A percentile compares a stretch with the other conserved stretches of the same genome.
phyloP scores from a whole-genome alignment of 1,139 yeast species.

The Geotrichum armillariae region DNA sequence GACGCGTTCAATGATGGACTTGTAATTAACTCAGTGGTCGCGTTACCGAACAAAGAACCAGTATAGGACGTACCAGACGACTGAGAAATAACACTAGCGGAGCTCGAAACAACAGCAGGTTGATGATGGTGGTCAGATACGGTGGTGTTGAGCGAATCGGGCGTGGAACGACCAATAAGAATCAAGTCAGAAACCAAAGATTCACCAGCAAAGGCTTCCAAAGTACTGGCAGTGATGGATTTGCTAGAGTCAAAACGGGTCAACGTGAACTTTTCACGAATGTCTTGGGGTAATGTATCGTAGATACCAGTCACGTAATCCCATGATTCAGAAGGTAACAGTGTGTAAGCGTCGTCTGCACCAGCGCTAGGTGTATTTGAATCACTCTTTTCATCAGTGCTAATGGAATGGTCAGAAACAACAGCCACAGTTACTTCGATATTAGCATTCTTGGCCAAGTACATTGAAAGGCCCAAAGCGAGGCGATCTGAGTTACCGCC shows the following conservation, averaged over 20 bases:
- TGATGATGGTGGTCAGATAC: not conserved
- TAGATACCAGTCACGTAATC: slow-evolving; percentile 12
- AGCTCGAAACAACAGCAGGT: not conserved
- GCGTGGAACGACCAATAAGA: slow-evolving; percentile 18
- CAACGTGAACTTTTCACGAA: slow-evolving; percentile 9
- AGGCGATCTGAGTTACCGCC: slow-evolving; percentile 20
- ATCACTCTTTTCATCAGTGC: not conserved
- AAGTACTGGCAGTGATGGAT: not conserved
- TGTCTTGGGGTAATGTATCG: slow-evolving; percentile 5
- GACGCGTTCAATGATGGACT: slow-evolving; percentile 5
- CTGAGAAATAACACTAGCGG: slow-evolving; percentile 1
- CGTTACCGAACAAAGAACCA: slow-evolving; percentile 13
- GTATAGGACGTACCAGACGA: not conserved
- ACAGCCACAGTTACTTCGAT: slow-evolving; percentile 18
- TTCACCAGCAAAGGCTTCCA: slow-evolving; percentile 7
- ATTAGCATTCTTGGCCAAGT: slow-evolving; percentile 19
- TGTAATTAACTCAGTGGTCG: slow-evolving; percentile 12
- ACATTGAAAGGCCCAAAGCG: slow-evolving; percentile 20
- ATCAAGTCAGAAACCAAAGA: slow-evolving; percentile 16
- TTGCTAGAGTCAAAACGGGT: slow-evolving; percentile 9
- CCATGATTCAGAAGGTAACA: slow-evolving; percentile 15
- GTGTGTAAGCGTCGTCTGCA: slow-evolving; percentile 7
- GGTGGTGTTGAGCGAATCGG: slow-evolving; percentile 8
- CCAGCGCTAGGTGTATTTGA: not conserved
- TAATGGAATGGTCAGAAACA: not conserved